Evolutionary conservation across 306 rosid species (phyloP).

Genomic region (Corylus avellana): DNA sequence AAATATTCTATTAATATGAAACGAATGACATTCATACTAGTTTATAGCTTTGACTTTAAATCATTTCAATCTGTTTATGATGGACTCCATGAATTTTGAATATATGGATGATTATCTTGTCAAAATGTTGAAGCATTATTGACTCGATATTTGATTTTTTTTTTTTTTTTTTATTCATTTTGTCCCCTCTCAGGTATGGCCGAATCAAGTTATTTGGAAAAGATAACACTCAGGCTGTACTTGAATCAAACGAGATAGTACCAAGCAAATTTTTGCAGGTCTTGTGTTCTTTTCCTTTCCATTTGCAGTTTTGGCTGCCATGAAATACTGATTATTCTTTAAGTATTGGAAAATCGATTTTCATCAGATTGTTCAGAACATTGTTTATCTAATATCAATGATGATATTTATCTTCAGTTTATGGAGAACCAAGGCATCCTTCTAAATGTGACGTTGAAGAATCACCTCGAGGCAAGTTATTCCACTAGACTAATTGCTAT

Average conservation of each 20-base stretch:
- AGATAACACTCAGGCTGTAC: conserved; percentile 70
- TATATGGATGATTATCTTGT: background rate
- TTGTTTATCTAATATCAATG: conserved; percentile 8
- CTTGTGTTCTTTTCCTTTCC: conserved; percentile 12
- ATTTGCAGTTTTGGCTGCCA: background rate
- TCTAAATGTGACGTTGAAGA: conserved; percentile 57
- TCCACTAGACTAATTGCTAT: conserved; percentile 6
- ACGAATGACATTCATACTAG: background rate
- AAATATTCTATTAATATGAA: background rate
- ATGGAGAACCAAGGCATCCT: conserved; percentile 71
- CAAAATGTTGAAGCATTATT: background rate
- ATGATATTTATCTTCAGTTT: conserved; percentile 50
- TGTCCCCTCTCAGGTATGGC: conserved; percentile 61
- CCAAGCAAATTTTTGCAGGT: conserved; percentile 86
- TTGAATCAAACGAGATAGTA: conserved; percentile 56
- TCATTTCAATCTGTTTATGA: background rate
- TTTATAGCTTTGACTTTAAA: background rate
- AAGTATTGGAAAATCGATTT: conserved; percentile 4
- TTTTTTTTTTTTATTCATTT: conserved; percentile 1
- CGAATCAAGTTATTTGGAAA: conserved; percentile 74
- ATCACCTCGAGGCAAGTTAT: conserved; percentile 71
- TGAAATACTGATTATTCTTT: conserved; percentile 11
- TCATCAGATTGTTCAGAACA: background rate
- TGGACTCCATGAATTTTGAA: background rate
- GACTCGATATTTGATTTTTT: background rate